Percentiles rank a stretch among this genome's conserved stretches.
These are phyloP conservation scores for Didymella exigua DNA, from an alignment of 2,329 filamentous ascomycete genomes.

Conservation along the genomic window DNA sequence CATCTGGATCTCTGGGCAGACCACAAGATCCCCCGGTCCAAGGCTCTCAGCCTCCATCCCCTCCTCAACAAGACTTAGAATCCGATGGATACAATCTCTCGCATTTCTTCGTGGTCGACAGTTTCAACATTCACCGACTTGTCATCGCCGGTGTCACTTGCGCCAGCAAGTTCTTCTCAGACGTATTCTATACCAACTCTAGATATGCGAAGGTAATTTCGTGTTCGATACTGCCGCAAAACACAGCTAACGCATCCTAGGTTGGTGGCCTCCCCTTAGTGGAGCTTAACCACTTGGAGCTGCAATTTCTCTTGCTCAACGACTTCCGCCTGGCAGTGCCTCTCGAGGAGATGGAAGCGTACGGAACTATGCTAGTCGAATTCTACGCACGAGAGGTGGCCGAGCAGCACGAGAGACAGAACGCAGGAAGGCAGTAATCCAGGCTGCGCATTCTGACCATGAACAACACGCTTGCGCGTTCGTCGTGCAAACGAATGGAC, in stretches of 20 bases:
- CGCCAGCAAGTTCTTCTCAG: conserved; percentile 98
- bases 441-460: neutral
- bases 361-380: conserved; percentile 97
- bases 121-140: conserved; percentile 96
- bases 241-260: conserved; percentile 56
- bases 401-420: conserved; percentile 57
- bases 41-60: conserved; percentile 44
- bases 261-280: conserved; percentile 90
- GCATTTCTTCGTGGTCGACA: conserved; percentile 92
- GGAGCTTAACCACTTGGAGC: conserved; percentile 93
- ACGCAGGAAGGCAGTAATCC: conserved; percentile 14
- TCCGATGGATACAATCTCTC: conserved; percentile 61
- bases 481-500: neutral
- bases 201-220: conserved; percentile 91
- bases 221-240: conserved; percentile 29
- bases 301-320: conserved; percentile 94
- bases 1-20: conserved; percentile 56
- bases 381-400: conserved; percentile 95
- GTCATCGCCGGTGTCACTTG: conserved; percentile 98
- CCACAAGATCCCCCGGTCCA: conserved; percentile 38
- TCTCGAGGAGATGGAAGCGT: conserved; percentile 93
- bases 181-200: conserved; percentile 99
- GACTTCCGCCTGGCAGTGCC: conserved; percentile 93
- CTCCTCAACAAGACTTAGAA: conserved; percentile 48
- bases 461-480: neutral